These are phyloP conservation scores for Macadamia tetraphylla DNA, from an alignment of 164 flowering plant genomes.

Conservation along the genomic window DNA sequence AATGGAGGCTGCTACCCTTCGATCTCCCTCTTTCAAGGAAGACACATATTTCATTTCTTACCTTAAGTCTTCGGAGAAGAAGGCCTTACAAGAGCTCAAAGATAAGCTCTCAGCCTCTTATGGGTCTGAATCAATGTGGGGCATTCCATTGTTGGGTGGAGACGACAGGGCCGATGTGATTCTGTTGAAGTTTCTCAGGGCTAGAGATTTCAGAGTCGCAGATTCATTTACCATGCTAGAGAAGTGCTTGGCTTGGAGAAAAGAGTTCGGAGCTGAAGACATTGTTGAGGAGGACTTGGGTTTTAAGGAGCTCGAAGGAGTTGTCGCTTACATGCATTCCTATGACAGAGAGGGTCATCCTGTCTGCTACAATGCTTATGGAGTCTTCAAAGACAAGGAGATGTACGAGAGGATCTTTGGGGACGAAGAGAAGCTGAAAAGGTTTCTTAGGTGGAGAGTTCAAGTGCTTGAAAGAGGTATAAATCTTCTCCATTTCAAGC, in stretches of 20 bases:
- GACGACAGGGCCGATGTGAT: slow-evolving; percentile 74
- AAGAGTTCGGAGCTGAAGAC: slow-evolving; percentile 63
- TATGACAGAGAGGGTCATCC: slow-evolving; percentile 79
- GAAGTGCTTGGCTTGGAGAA: slow-evolving; percentile 65
- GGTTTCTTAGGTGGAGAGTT: slow-evolving; percentile 91
- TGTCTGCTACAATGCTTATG: slow-evolving; percentile 92
- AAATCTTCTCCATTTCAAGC: slow-evolving; percentile 65
- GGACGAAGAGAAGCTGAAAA: slow-evolving; percentile 76
- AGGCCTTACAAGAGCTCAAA: slow-evolving; percentile 66
- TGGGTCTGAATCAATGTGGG: slow-evolving; percentile 62
- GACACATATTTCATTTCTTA: slow-evolving; percentile 71
- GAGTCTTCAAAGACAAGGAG: slow-evolving; percentile 75
- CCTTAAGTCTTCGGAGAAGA: slow-evolving; percentile 62
- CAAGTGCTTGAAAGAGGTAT: slow-evolving; percentile 90
- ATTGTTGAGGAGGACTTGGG: slow-evolving; percentile 70
- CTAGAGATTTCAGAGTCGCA: slow-evolving; percentile 66
- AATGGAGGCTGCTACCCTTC: slow-evolving; percentile 59
- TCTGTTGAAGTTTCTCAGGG: slow-evolving; percentile 78
- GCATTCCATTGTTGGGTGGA: slow-evolving; percentile 42
- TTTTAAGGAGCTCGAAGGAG: slow-evolving; percentile 79
- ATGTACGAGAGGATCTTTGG: slow-evolving; percentile 87
- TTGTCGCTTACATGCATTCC: slow-evolving; percentile 75
- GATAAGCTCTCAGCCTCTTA: slow-evolving; percentile 35
- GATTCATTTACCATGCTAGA: slow-evolving; percentile 63
- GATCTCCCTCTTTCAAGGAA: slow-evolving; percentile 67